These are phyloP conservation scores for Thelonectria olida DNA, from an alignment of 2,329 filamentous ascomycete species.

Conservation along the genomic window DNA sequence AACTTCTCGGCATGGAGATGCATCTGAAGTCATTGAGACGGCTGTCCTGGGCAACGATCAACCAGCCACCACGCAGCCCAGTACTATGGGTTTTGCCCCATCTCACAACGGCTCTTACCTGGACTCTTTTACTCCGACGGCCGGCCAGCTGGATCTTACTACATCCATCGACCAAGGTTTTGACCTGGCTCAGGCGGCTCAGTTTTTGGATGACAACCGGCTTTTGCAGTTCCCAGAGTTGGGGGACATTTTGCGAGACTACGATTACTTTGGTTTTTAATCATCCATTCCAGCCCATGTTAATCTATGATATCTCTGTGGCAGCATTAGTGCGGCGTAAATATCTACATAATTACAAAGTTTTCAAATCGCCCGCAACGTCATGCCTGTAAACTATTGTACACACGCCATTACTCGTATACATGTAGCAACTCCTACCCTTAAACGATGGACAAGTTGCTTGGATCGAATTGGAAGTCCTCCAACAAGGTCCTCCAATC, in stretches of 20 bases:
- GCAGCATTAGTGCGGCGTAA: too few species aligned
- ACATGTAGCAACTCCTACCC: conserved; percentile 3
- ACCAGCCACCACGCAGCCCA: neutral
- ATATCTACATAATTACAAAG: too few species aligned
- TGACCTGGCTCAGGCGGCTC: neutral
- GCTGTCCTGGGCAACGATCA: too few species aligned
- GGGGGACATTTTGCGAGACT: conserved; percentile 15
- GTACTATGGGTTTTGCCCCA: neutral
- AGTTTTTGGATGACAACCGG: neutral
- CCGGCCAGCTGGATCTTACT: neutral
- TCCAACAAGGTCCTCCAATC: conserved; percentile 43
- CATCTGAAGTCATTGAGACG: too few species aligned
- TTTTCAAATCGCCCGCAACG: too few species aligned
- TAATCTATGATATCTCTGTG: too few species aligned
- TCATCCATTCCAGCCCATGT: neutral
- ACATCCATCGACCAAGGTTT: neutral
- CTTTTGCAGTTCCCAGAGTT: conserved; percentile 12
- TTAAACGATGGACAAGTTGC: conserved; percentile 32
- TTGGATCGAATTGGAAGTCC: conserved; percentile 41
- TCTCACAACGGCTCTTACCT: neutral
- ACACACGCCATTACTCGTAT: neutral
- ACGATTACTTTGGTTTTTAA: conserved; percentile 19
- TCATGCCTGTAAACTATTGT: neutral
- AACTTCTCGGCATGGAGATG: too few species aligned
- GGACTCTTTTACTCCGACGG: neutral